A percentile compares a stretch with the other conserved stretches of the same genome.
phyloP scores from a whole-genome alignment of 2,329 filamentous ascomycete species.

The Aspergillus pseudoglaucus region DNA sequence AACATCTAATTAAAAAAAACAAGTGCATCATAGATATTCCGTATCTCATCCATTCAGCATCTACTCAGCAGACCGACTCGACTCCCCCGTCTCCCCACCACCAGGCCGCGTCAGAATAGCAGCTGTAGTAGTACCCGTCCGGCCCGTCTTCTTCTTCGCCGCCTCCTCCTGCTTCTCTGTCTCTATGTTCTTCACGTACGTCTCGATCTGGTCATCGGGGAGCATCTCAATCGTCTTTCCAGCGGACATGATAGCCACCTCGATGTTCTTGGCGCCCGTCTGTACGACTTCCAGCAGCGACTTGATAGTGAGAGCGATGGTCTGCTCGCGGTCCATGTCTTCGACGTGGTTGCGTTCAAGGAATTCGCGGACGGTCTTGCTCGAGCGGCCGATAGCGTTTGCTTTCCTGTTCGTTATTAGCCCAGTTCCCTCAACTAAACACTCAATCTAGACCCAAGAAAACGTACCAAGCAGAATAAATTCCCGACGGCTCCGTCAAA shows the following conservation, averaged over 20 bases:
- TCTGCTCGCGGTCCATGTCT: slow-evolving; percentile 91
- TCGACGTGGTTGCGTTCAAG: slow-evolving; percentile 98
- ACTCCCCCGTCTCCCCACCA: slow-evolving; percentile 27
- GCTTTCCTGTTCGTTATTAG: slow-evolving; percentile 67
- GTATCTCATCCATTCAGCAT: no score
- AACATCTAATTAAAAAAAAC: no score
- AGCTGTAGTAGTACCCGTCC: slow-evolving; percentile 44
- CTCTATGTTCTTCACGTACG: slow-evolving; percentile 97
- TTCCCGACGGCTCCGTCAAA: slow-evolving; percentile 98
- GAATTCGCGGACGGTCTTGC: slow-evolving; percentile 98
- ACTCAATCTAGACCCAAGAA: background rate
- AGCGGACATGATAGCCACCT: slow-evolving; percentile 96
- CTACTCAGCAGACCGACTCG: slow-evolving; percentile 7
- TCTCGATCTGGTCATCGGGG: slow-evolving; percentile 90
- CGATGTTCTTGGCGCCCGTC: slow-evolving; percentile 98
- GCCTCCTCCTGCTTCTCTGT: slow-evolving; percentile 99
- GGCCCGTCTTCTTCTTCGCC: slow-evolving; percentile 85
- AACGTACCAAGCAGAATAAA: slow-evolving; percentile 92
- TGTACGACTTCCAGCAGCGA: slow-evolving; percentile 96
- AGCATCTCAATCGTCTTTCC: slow-evolving; percentile 89
- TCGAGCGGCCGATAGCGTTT: slow-evolving; percentile 95
- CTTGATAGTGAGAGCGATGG: slow-evolving; percentile 96
- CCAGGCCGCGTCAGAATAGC: slow-evolving; percentile 64
- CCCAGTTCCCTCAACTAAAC: background rate
- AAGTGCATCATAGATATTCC: no score